Evolutionary conservation across 106 monocot species (phyloP).

Genomic region (Apostasia ramifera): DNA sequence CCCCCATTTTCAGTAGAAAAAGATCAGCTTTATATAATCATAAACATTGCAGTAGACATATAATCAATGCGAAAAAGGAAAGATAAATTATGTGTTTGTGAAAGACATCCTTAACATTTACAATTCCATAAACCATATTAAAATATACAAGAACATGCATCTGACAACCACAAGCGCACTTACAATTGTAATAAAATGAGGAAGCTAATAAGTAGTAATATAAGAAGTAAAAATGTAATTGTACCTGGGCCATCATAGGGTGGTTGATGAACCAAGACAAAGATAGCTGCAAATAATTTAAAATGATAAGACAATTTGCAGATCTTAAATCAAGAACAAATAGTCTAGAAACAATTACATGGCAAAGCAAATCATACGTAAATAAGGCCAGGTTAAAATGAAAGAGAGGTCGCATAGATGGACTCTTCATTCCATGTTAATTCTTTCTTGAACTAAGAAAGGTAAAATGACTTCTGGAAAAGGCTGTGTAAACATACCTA

Average conservation of each 20-base stretch:
- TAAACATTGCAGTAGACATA: too few species aligned
- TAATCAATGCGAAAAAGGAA: too few species aligned
- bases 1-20: too few species aligned
- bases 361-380: background rate
- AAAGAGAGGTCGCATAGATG: background rate
- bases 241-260: constrained; percentile 78
- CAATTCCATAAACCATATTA: too few species aligned
- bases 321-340: background rate
- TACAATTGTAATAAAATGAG: background rate
- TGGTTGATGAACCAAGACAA: constrained; percentile 64
- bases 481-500: constrained; percentile 35
- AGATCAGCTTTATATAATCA: too few species aligned
- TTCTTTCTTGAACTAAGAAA: too few species aligned
- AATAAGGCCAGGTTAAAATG: background rate
- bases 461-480: too few species aligned
- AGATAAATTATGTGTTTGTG: too few species aligned
- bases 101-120: too few species aligned
- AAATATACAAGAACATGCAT: too few species aligned
- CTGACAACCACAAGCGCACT: too few species aligned
- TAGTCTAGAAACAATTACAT: background rate
- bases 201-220: background rate
- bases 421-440: background rate
- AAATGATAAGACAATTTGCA: background rate
- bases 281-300: constrained; percentile 54
- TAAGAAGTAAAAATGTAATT: background rate